Evolutionary conservation across 768 basidiomycete species (phyloP), one percentile per base, ranked within the genome.

Genomic region (Favolaschia claudopus): DNA sequence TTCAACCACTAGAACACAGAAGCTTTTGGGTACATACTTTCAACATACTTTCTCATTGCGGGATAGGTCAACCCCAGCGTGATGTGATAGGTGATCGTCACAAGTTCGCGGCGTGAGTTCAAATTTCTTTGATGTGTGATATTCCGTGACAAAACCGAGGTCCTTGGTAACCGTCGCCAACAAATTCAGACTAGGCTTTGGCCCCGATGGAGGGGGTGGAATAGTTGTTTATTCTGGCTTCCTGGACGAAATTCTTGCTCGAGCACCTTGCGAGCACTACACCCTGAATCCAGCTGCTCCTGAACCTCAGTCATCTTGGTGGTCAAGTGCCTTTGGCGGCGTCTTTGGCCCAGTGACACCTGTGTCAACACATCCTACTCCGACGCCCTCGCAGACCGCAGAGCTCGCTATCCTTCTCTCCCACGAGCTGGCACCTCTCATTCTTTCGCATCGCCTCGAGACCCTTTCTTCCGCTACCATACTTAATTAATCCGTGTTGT

Each of bases 141-240:
- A n/a, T n/a, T n/a, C n/a, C n/a, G n/a, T n/a, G n/a, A n/a, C n/a
- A n/a, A n/a, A n/a, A n/a, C n/a, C n/a, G n/a, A n/a, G n/a, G n/a
- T n/a, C n/a, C n/a, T n/a, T n/a, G n/a, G n/a, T n/a, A n/a, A n/a
- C n/a, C n/a, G n/a, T n/a, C n/a, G n/a, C n/a, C n/a, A n/a, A n/a
- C n/a, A n/a, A n/a, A n/a, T n/a, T n/a, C n/a, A n/a, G n/a, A n/a
- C n/a, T n/a, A n/a, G 96, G 96, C 1, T 98, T 97, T 63, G 94
- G 93, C 15, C 90, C 92, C 3, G 86, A 95, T 67, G 91, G 92
- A 36, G 92, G 89, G 1, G 95, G 93, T 56, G 96, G 96, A 7
- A 84, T 99, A 58, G 96, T 98, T 51, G 86, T 99, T 7, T 97
- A 93, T 72, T 92, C 92, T n/a, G 96, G 96, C 6, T 92, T 97